Evolutionary conservation across 768 basidiomycete genomes (phyloP).

Genomic region (Tephrocybe sp.): DNA sequence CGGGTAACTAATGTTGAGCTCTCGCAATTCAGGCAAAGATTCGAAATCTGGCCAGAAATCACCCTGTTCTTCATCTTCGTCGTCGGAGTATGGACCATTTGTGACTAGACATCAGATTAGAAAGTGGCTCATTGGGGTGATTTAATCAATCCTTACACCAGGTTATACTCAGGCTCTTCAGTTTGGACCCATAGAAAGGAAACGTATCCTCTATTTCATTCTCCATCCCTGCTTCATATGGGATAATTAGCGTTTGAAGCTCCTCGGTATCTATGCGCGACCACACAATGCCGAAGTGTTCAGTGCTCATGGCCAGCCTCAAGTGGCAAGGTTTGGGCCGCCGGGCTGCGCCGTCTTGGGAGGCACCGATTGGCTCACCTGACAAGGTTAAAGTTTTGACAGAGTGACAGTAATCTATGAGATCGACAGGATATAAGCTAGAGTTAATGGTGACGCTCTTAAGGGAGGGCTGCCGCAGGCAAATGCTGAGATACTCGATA

Average conservation of each 20-base stretch:
- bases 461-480: neutral
- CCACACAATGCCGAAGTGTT: too few species aligned
- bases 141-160: too few species aligned
- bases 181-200: too few species aligned
- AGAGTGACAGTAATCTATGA: constrained; percentile 1
- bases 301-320: neutral
- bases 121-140: too few species aligned
- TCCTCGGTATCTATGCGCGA: too few species aligned
- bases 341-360: neutral
- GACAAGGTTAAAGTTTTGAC: neutral
- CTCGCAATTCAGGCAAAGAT: neutral
- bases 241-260: too few species aligned
- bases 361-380: neutral
- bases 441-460: neutral
- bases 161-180: too few species aligned
- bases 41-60: neutral
- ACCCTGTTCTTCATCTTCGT: too few species aligned
- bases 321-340: neutral
- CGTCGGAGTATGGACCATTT: too few species aligned
- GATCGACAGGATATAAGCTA: neutral
- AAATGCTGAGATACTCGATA: neutral
- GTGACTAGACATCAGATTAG: too few species aligned
- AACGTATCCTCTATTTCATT: too few species aligned
- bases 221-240: too few species aligned
- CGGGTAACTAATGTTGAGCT: constrained; percentile 2